Base-by-base conservation (phyloP, 495 filamentous ascomycete genomes). In the Hypoxylon trugodes region DNA sequence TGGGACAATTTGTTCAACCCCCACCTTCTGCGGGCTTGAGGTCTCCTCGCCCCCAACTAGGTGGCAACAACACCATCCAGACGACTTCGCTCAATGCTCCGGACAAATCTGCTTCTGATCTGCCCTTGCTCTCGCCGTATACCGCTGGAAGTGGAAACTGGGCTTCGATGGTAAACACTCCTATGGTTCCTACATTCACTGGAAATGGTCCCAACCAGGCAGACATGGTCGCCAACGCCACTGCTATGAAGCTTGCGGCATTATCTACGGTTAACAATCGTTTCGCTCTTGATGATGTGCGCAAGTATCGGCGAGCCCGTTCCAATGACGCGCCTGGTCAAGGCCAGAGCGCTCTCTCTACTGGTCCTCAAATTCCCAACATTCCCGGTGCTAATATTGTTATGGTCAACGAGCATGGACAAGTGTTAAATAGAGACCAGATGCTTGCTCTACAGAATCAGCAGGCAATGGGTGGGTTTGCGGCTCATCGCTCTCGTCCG, bases 221-320 rank as follows among this genome's bases (percentile, higher is more conserved):
- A 12, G 96, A 98, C 68, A 97, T 98, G 93, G 91, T 98, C 51
- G 95, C 95, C 38, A 98, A 98, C 73, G 96, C 95, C 6, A 98
- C 95, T 7, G 95, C 95, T 12, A 98, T 98, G 95, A 98, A 98
- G 76, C 84, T 98, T 36, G 95, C 95, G 50, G 95, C 95, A 15
- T 79, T 98, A 32, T 97, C 94, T 8, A 98, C 95, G 3, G 95
- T 98, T 52, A 98, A 97, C 78, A 98, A 98, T 75, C 90, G 95
- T 15, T 97, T 98, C 70, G 94, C 96, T 30, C 82, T 98, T 59
- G 95, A 98, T 62, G 93, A 97, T 75, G 93, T 92, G 46, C 90
- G 92, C 59, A 96, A 96, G 74, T 97, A 93, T 74, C 91, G 93
- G 45, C 87, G 93, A 55, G 87, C 91, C 70, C 88, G 94, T 57